A percentile compares a stretch with the other conserved stretches of the same genome.
Conservation (phyloP, 192 early-diverging fungal species). For the Fimicolochytrium jonesii region DNA sequence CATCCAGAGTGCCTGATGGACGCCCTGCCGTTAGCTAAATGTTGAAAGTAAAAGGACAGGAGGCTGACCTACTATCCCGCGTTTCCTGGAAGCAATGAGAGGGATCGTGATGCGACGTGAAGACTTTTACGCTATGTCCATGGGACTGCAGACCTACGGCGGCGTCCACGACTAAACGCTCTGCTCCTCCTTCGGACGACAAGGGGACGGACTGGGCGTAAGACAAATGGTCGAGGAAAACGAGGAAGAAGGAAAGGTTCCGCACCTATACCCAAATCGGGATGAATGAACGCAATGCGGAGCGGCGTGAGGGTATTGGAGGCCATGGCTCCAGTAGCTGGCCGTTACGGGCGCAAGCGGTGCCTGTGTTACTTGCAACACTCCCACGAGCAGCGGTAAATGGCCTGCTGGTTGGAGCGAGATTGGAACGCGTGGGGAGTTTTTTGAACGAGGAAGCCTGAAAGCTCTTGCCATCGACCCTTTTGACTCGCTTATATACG, state of each 20-base stretch:
- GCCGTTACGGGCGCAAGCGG: too few relatives aligned
- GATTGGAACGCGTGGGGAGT: too few relatives aligned
- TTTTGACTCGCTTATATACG: too few relatives aligned
- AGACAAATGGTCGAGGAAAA: background rate
- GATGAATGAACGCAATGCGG: slow-evolving; percentile 79
- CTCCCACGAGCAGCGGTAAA: too few relatives aligned
- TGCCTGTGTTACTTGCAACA: too few relatives aligned
- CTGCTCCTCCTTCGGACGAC: slow-evolving; percentile 70
- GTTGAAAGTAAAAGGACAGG: background rate
- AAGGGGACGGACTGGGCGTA: background rate
- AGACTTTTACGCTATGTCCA: slow-evolving; percentile 78
- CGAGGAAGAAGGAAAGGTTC: background rate
- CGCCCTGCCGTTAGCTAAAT: too few relatives aligned
- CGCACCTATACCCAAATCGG: slow-evolving; percentile 88
- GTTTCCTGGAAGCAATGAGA: slow-evolving; percentile 91
- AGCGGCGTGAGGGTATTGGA: too few relatives aligned
- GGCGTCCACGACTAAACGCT: slow-evolving; percentile 90
- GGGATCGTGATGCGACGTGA: slow-evolving; percentile 87
- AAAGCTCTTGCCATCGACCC: too few relatives aligned
- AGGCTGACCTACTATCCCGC: slow-evolving; percentile 57
- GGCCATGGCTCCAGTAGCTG: too few relatives aligned
- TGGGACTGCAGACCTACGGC: slow-evolving; percentile 71
- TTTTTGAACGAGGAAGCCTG: too few relatives aligned
- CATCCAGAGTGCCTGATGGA: slow-evolving; percentile 66
- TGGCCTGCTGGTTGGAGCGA: too few relatives aligned